Percentiles rank a stretch among this genome's conserved stretches.
Evolutionary conservation across 805 yeast genomes (phyloP).

Genomic region (Kazachstania viticola): DNA sequence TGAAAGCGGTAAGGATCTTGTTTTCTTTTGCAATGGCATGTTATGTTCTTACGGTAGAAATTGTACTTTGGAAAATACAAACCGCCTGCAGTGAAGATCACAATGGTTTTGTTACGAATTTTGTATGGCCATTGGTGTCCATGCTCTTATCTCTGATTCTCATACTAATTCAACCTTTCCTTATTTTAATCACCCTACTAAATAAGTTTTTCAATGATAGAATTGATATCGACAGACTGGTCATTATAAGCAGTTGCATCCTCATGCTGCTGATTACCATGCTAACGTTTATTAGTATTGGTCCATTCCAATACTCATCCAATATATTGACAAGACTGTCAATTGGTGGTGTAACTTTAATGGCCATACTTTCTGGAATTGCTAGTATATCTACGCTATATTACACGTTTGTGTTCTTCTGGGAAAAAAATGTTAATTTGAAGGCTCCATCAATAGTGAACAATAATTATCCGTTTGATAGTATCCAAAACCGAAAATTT

Average conservation of each 20-base stretch:
- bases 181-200: constrained; percentile 18
- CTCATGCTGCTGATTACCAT: constrained; percentile 7
- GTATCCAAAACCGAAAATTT: constrained; percentile 9
- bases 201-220: constrained; percentile 23
- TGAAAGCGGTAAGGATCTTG: constrained; percentile 11
- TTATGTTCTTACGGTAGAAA: constrained; percentile 21
- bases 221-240: constrained; percentile 13
- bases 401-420: constrained; percentile 14
- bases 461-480: constrained; percentile 1
- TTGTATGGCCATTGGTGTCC: constrained; percentile 22
- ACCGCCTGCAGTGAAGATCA: constrained; percentile 11
- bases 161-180: constrained; percentile 22
- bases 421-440: constrained; percentile 4
- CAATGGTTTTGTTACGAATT: constrained; percentile 13
- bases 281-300: constrained; percentile 12
- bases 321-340: constrained; percentile 25
- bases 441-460: background rate
- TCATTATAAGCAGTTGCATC: constrained; percentile 11
- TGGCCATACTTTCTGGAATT: constrained; percentile 25
- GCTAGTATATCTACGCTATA: constrained; percentile 25
- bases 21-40: constrained; percentile 21
- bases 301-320: constrained; percentile 21
- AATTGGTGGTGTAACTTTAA: constrained; percentile 22
- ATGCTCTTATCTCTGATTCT: constrained; percentile 12
- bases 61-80: constrained; percentile 24